Evolutionary conservation across 106 monocot species (phyloP).

Genomic region (Dendrobium huoshanense): DNA sequence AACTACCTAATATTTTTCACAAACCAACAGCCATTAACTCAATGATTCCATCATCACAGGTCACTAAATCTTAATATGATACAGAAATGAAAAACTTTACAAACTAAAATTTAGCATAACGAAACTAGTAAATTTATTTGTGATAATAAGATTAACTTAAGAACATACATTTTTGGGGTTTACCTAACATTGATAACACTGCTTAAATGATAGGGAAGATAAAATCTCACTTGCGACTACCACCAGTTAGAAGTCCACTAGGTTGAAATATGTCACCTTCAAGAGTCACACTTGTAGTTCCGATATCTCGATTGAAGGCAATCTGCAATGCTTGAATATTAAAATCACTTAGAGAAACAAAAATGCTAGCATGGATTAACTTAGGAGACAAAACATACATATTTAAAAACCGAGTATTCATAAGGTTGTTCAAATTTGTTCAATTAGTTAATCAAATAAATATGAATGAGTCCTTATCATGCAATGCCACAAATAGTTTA

Average conservation of each 20-base stretch:
- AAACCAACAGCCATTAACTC: no score
- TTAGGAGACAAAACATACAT: not conserved
- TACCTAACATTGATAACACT: not conserved
- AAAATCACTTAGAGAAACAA: not conserved
- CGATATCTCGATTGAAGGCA: conserved; percentile 65
- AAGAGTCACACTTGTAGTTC: conserved; percentile 81
- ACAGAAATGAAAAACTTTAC: no score
- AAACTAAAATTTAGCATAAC: no score
- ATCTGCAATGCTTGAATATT: conserved; percentile 33
- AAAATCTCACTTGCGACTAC: conserved; percentile 65
- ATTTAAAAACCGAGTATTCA: no score
- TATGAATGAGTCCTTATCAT: no score
- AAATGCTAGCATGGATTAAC: not conserved
- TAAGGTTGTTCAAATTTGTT: not conserved
- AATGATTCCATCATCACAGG: no score
- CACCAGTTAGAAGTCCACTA: conserved; percentile 93
- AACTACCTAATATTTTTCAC: no score
- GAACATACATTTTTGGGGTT: not conserved
- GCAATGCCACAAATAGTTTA: no score
- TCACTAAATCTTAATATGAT: no score
- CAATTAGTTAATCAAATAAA: no score
- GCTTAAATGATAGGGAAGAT: not conserved
- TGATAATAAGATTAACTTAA: not conserved
- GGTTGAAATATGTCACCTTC: conserved; percentile 96
- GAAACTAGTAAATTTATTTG: no score